These are phyloP conservation scores for Glutinoglossum americanum DNA, from an alignment of 495 filamentous ascomycete species.

Conservation along the genomic window DNA sequence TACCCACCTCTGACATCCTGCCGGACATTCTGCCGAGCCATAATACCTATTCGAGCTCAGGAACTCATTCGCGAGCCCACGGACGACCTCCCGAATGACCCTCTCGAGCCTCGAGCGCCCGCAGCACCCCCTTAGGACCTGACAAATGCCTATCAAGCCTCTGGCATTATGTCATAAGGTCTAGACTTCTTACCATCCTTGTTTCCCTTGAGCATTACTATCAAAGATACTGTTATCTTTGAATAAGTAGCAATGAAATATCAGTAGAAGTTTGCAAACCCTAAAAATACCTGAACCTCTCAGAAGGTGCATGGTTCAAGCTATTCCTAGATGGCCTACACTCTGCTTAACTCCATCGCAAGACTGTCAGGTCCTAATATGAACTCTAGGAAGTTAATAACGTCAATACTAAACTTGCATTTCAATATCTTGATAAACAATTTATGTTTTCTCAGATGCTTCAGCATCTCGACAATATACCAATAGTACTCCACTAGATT, in stretches of 20 bases:
- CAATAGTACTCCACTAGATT: neutral
- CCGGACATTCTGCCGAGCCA: too few relatives aligned
- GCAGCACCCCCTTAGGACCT: too few relatives aligned
- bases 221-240: constrained; percentile 3
- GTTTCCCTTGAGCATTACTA: neutral
- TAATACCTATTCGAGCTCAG: too few relatives aligned
- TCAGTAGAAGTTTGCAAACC: constrained; percentile 13
- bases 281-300: constrained; percentile 12
- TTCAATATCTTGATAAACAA: neutral
- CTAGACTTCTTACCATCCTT: neutral
- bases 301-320: constrained; percentile 3
- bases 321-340: constrained; percentile 9
- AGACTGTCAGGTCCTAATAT: constrained; percentile 7
- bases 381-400: constrained; percentile 8
- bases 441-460: neutral
- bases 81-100: too few relatives aligned
- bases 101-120: too few relatives aligned
- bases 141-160: neutral
- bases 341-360: constrained; percentile 5
- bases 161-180: neutral
- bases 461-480: neutral
- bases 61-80: too few relatives aligned
- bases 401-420: neutral
- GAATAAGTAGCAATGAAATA: constrained; percentile 8
- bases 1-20: too few relatives aligned